Evolutionary conservation across 345 rosid species (phyloP).

Genomic region (Laguncularia racemosa): DNA sequence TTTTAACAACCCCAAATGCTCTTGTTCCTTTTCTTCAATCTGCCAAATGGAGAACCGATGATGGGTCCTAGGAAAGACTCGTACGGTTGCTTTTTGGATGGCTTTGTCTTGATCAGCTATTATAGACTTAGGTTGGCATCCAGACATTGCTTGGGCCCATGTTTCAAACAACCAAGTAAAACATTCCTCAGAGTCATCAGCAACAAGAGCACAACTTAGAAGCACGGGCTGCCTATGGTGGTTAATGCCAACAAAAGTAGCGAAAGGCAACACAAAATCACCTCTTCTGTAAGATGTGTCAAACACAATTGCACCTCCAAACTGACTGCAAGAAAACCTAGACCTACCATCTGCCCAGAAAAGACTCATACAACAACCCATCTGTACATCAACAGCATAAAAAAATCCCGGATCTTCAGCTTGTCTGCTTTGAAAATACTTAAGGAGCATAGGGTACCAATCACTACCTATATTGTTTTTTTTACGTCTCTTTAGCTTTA

Average conservation of each 20-base stretch:
- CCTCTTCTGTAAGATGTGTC: constrained; percentile 74
- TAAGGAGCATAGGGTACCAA: constrained; percentile 65
- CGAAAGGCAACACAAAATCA: constrained; percentile 59
- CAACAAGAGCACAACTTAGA: constrained; percentile 76
- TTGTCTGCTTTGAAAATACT: constrained; percentile 70
- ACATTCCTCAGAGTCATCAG: constrained; percentile 63
- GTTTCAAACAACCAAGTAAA: constrained; percentile 76
- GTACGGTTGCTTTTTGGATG: constrained; percentile 60
- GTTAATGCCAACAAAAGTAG: constrained; percentile 73
- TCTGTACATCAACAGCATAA: constrained; percentile 48
- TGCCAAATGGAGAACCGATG: constrained; percentile 82
- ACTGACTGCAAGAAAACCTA: constrained; percentile 81
- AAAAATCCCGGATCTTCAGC: constrained; percentile 86
- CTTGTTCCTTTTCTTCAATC: constrained; percentile 52
- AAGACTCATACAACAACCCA: constrained; percentile 56
- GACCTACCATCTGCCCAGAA: constrained; percentile 95
- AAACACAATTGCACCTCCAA: constrained; percentile 60
- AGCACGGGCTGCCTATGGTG: constrained; percentile 88
- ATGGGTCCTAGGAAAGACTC: constrained; percentile 66
- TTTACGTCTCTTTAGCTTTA: constrained; percentile 19
- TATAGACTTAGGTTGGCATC: constrained; percentile 59
- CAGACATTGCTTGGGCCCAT: constrained; percentile 78
- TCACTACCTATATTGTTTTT: constrained; percentile 60
- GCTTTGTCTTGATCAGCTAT: constrained; percentile 78
- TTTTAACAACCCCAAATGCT: constrained; percentile 44